Conservation (phyloP, 768 basidiomycete species). For the Cystobasidium onofrii region DNA sequence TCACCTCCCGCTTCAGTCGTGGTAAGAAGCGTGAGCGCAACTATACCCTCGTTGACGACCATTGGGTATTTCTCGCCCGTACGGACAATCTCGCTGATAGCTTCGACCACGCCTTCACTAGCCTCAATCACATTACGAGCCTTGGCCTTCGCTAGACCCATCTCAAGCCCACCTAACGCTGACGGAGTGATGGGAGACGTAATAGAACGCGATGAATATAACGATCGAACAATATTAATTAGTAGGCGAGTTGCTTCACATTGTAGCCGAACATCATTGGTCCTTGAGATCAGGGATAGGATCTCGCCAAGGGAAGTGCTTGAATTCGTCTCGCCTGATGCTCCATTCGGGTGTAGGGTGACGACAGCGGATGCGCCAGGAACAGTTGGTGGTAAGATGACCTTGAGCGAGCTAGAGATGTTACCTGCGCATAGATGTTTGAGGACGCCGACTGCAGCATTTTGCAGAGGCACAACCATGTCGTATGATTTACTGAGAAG, state of each 20-base stretch:
- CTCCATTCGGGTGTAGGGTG: not conserved
- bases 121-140: conserved; percentile 49
- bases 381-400: conserved; percentile 50
- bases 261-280: conserved; percentile 70
- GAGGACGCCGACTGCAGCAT: conserved; percentile 73
- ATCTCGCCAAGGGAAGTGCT: conserved; percentile 56
- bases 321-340: not conserved
- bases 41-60: conserved; percentile 78
- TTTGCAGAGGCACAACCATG: conserved; percentile 76
- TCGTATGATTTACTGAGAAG: conserved; percentile 66
- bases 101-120: conserved; percentile 54
- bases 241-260: conserved; percentile 84
- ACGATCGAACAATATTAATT: conserved; percentile 71
- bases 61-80: conserved; percentile 72
- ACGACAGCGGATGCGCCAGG: conserved; percentile 5
- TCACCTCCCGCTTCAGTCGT: conserved; percentile 6
- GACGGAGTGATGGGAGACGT: not conserved
- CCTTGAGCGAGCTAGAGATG: conserved; percentile 49
- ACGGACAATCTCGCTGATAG: conserved; percentile 63
- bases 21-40: conserved; percentile 67
- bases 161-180: not conserved
- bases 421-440: conserved; percentile 78
- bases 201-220: conserved; percentile 49
- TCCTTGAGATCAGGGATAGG: conserved; percentile 64
- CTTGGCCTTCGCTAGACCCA: conserved; percentile 40